Evolutionary conservation across 1,284 basidiomycete species (phyloP), one percentile per base, ranked within the genome.

Genomic region (Apiotrichum sp.): DNA sequence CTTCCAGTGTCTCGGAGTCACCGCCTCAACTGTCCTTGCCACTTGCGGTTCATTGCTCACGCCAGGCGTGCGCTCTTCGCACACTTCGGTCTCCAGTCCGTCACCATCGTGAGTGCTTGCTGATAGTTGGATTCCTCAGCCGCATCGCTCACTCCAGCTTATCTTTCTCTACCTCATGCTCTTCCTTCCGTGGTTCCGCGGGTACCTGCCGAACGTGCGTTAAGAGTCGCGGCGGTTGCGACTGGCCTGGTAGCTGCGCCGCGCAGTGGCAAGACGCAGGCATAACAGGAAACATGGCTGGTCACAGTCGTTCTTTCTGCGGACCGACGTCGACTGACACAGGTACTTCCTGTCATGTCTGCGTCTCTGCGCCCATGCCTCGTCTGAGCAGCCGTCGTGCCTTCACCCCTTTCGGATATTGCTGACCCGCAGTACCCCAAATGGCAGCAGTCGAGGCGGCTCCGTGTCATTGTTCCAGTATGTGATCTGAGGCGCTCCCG

Each of bases 81-180:
- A 6, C 55, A 62, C 3, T 31, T 63, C 31, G 47, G 41, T 10
- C 45, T 64, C 14, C 71, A 74, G 55, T 58, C 48, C 8, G 40
- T 67, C 32, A 76, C 73, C 1, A 57, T 73, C 10, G 69, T 70
- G 50, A 55, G 69, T 68, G 41, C 6, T 9, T 9, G 14, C 11
- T 22, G 29, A 14, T 16, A 34, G 8, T 32, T 6, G 13, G 34
- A 16, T 31, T 43, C 13, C 34, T 41, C 40, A 74, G 70, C 3
- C 29, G 29, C 29, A 29, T 29, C 3, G 29, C 29, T 29, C 29
- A 29, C 29, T 29, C 29, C 29, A 74, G 70, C 39, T 62, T 9
- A 69, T 74, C 41, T 77, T 77, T 63, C 67, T 77, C 35, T 77
- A 77, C 54, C 69, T 77, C 42, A 70, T 73, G 14, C 56, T 75